Percentiles rank a stretch among this genome's conserved stretches.
These are phyloP conservation scores for Candida ovalis DNA, from an alignment of 805 yeast genomes.

Conservation along the genomic window DNA sequence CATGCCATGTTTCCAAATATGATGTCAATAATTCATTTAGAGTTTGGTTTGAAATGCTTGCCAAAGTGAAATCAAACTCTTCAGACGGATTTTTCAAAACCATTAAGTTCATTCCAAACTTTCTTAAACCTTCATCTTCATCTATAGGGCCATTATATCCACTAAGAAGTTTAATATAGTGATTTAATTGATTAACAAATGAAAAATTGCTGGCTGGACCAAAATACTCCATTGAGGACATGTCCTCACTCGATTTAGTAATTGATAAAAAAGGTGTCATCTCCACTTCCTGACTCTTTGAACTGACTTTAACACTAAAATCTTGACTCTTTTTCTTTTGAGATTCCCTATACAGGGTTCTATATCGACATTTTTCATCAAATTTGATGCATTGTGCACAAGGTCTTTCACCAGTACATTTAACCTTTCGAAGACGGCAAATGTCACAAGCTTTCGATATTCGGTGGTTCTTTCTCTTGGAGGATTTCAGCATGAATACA, in stretches of 20 bases:
- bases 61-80: conserved; percentile 11
- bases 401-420: conserved; percentile 7
- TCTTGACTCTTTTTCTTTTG: background rate
- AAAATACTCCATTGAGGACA: conserved; percentile 19
- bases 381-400: conserved; percentile 17
- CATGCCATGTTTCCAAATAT: conserved; percentile 22
- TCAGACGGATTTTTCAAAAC: conserved; percentile 11
- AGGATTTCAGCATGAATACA: too few species aligned
- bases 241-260: conserved; percentile 5
- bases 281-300: background rate
- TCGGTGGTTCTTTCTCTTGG: conserved; percentile 1
- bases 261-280: conserved; percentile 6
- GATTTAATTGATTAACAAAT: conserved; percentile 23
- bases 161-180: conserved; percentile 9
- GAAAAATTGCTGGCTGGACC: conserved; percentile 25
- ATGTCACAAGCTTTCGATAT: conserved; percentile 16
- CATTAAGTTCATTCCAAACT: conserved; percentile 20
- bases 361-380: conserved; percentile 15
- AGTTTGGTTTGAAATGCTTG: conserved; percentile 9
- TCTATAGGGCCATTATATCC: conserved; percentile 5
- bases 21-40: conserved; percentile 13
- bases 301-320: background rate
- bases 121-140: conserved; percentile 17
- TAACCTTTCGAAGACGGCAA: conserved; percentile 15
- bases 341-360: conserved; percentile 5